Evolutionary conservation across 2,329 filamentous ascomycete genomes (phyloP), one percentile per base, ranked within the genome.

Genomic region (Calonectria fujianensis): DNA sequence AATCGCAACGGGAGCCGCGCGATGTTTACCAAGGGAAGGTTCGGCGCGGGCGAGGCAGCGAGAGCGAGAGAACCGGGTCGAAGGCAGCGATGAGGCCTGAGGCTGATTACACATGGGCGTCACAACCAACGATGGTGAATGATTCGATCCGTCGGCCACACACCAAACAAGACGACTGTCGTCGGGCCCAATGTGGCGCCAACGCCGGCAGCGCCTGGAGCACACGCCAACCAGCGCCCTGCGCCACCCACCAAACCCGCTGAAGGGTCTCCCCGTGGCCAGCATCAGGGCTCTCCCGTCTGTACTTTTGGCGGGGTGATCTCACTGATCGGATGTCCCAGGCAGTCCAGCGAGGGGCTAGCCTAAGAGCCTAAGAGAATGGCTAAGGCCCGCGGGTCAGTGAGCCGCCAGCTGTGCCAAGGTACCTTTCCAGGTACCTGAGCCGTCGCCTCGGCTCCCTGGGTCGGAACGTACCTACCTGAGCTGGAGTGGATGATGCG

Each of bases 91-190:
- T 54, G 45, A 67, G 65, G 71, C 69, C 70, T 71, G 70, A 74
- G 72, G 50, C 59, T 74, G 70, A 74, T 78, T 75, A 75, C 74
- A 76, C 77, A 74, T 69, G 70, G 73, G 75, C 74, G 75, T 80
- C 76, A 76, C 77, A 74, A 79, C 74, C 69, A 74, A 80, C 74
- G 70, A 75, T 68, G 64, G 73, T 78, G 72, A 64, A 79, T 80
- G 79, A 80, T 80, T 79, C 73, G 75, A 78, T 79, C 78, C 77
- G 76, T 76, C 75, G 70, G 71, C 73, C 72, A 76, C 52, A n/a
- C n/a, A 24, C 69, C 69, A 72, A 73, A 70, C 67, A 41, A 70
- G 70, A 61, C 72, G 57, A 63, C 69, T 67, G 72, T 74, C 69
- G 71, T 77, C 80, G 73, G 73, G 59, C 35, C 35, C 76, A 74